phyloP scores from a whole-genome alignment of 176 grass and related monocot genomes.

The Eremochloa ophiuroides region DNA sequence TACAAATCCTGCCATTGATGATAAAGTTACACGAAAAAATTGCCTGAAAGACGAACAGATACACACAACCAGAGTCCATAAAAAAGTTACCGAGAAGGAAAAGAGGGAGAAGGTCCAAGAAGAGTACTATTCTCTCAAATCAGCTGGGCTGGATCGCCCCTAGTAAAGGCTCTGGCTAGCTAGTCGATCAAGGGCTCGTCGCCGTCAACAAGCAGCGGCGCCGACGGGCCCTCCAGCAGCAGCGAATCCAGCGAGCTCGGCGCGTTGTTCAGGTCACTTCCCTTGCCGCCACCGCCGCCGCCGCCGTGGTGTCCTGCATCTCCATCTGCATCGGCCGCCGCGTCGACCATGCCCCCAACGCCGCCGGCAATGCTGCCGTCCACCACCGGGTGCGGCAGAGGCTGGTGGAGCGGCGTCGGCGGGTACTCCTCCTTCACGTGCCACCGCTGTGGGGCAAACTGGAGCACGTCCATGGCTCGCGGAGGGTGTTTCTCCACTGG shows the following conservation, averaged over 20 bases:
- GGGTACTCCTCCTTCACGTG: not conserved
- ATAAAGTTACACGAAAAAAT: not conserved
- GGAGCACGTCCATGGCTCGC: not conserved
- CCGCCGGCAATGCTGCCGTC: not conserved
- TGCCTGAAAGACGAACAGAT: not conserved
- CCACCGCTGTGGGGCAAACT: not conserved
- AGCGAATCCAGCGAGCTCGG: constrained; percentile 21
- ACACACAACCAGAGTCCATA: constrained; percentile 1
- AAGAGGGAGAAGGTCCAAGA: not conserved
- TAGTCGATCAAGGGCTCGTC: constrained; percentile 41
- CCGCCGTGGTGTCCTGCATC: not conserved
- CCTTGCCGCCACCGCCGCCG: not conserved
- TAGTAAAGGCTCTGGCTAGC: not conserved
- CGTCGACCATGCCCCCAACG: not conserved
- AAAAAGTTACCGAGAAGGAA: not conserved
- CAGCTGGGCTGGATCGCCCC: constrained; percentile 13
- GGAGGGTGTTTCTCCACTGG: not conserved
- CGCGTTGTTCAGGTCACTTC: not conserved
- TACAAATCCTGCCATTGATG: not conserved
- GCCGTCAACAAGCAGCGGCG: constrained; percentile 19
- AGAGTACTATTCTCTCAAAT: constrained; percentile 21
- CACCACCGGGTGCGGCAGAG: not conserved
- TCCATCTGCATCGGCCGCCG: not conserved
- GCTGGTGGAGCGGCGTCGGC: not conserved
- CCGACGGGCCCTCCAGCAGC: constrained; percentile 36